Evolutionary conservation across 768 basidiomycete species (phyloP).

Genomic region (Thelephora aurantiotincta): DNA sequence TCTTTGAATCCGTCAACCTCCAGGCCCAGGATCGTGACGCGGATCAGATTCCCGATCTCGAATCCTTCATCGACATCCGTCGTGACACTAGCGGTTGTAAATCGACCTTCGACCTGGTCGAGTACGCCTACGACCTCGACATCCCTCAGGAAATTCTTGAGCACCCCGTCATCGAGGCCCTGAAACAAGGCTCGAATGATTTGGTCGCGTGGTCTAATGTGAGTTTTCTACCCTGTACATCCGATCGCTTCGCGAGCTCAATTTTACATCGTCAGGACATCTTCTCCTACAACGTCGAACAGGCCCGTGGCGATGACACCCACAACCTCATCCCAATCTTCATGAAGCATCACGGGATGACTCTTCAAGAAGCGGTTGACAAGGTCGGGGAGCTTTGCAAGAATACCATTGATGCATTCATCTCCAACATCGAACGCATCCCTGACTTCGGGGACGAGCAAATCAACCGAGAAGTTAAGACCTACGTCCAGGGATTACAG

Average conservation of each 20-base stretch:
- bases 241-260: constrained; percentile 4
- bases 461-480: constrained; percentile 44
- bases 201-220: constrained; percentile 75
- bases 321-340: constrained; percentile 71
- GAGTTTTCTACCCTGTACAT: constrained; percentile 15
- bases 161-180: constrained; percentile 45
- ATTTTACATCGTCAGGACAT: constrained; percentile 41
- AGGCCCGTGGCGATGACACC: constrained; percentile 55
- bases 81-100: constrained; percentile 73
- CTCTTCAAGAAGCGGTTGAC: constrained; percentile 53
- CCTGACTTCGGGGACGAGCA: constrained; percentile 50
- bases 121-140: constrained; percentile 62
- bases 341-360: constrained; percentile 48
- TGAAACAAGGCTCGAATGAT: constrained; percentile 65
- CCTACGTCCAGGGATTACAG: constrained; percentile 53
- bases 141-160: constrained; percentile 70
- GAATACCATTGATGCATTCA: constrained; percentile 54
- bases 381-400: constrained; percentile 63
- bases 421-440: constrained; percentile 25
- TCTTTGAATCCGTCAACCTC: constrained; percentile 62
- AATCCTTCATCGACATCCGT: constrained; percentile 61
- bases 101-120: constrained; percentile 63
- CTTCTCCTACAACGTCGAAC: constrained; percentile 74
- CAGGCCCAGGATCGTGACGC: constrained; percentile 51
- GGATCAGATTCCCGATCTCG: constrained; percentile 53